Conservation (phyloP, 441 rosid genomes). For the Croton setiger region DNA sequence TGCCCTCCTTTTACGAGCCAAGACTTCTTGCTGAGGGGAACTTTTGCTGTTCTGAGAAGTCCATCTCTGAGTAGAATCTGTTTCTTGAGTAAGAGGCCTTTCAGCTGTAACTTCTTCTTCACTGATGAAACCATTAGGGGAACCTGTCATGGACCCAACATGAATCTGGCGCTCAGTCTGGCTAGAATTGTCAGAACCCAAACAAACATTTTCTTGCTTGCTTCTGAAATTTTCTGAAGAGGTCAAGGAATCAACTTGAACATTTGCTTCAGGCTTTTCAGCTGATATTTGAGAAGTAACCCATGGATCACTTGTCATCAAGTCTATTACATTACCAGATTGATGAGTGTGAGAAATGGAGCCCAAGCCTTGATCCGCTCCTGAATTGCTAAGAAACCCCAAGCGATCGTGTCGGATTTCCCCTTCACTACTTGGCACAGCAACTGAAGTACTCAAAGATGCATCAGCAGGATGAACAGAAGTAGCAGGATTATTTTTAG, state of each 20-base stretch:
- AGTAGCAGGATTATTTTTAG: conserved; percentile 24
- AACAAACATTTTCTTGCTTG: conserved; percentile 6
- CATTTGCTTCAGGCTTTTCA: conserved; percentile 32
- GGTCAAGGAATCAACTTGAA: conserved; percentile 3
- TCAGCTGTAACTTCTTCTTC: conserved; percentile 27
- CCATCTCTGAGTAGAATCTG: conserved; percentile 29
- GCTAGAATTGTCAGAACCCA: conserved; percentile 23
- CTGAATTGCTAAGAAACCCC: conserved; percentile 25
- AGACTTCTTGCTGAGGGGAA: conserved; percentile 50
- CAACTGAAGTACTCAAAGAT: conserved; percentile 16
- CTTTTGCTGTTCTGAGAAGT: conserved; percentile 37
- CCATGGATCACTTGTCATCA: conserved; percentile 43
- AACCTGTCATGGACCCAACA: conserved; percentile 13
- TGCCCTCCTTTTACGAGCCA: conserved; percentile 72
- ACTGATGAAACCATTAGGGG: conserved; percentile 10
- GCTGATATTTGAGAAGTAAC: conserved; percentile 26
- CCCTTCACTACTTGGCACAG: conserved; percentile 45
- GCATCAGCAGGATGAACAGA: conserved; percentile 28
- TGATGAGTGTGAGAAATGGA: conserved; percentile 26
- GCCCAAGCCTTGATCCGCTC: conserved; percentile 19
- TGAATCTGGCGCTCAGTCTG: conserved; percentile 16
- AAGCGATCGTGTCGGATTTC: conserved; percentile 63
- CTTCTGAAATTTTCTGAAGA: conserved; percentile 3
- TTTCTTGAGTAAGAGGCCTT: conserved; percentile 22
- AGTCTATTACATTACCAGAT: conserved; percentile 34